Percentiles rank a stretch among this genome's conserved stretches.
Evolutionary conservation across 352 stramenopile genomes (phyloP).

Genomic region (Lagenidium sp.): DNA sequence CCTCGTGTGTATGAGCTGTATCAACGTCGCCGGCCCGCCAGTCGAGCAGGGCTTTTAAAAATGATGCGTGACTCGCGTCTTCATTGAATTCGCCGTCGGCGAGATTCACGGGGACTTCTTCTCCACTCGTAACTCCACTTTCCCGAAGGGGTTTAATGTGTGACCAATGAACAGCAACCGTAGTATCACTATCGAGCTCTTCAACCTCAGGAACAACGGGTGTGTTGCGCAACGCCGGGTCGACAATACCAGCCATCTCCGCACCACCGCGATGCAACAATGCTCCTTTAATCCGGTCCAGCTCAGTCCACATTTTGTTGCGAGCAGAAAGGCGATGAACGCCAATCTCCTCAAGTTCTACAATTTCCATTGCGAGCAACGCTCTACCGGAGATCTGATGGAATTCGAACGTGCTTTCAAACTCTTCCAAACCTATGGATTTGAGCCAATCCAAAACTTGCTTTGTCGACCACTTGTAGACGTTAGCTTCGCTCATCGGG

Average conservation of each 20-base stretch:
- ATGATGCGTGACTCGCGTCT: constrained; percentile 59
- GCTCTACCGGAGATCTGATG: constrained; percentile 56
- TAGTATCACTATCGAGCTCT: constrained; percentile 12
- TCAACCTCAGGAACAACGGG: constrained; percentile 14
- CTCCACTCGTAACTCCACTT: background rate
- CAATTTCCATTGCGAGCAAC: constrained; percentile 31
- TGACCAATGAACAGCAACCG: constrained; percentile 45
- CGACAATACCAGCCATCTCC: constrained; percentile 36
- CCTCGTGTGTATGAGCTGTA: constrained; percentile 10
- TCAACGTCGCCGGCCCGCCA: constrained; percentile 45
- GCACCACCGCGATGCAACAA: background rate
- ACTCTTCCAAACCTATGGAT: constrained; percentile 50
- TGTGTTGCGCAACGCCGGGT: constrained; percentile 42
- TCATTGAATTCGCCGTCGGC: constrained; percentile 72
- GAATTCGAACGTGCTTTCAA: constrained; percentile 61
- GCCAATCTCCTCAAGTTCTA: constrained; percentile 40
- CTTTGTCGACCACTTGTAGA: constrained; percentile 36
- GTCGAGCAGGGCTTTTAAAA: constrained; percentile 73
- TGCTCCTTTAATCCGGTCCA: constrained; percentile 33
- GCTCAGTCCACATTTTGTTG: constrained; percentile 43
- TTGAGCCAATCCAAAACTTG: constrained; percentile 64
- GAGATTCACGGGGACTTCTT: constrained; percentile 51
- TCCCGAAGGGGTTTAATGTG: constrained; percentile 21
- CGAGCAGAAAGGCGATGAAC: constrained; percentile 43
- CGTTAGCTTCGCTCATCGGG: constrained; percentile 26